Percentiles rank a stretch among this genome's conserved stretches.
Evolutionary conservation across 2,329 filamentous ascomycete species (phyloP).

Genomic region (Zymoseptoria tritici): DNA sequence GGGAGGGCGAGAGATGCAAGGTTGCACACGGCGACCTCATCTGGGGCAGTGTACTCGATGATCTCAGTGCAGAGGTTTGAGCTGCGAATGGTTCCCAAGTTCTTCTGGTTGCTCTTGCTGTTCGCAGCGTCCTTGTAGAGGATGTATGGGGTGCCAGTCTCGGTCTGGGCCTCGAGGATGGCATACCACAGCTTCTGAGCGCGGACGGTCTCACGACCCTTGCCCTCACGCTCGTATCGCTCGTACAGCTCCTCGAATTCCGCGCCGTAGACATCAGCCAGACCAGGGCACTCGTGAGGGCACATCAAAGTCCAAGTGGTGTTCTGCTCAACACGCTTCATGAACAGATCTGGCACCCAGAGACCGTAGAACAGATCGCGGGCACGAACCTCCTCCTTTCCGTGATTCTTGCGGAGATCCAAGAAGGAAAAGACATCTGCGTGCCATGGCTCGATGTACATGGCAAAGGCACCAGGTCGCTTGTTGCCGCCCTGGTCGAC

Average conservation of each 20-base stretch:
- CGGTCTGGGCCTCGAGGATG: constrained; percentile 94
- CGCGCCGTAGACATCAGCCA: constrained; percentile 94
- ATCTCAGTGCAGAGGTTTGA: constrained; percentile 99
- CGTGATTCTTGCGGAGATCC: constrained; percentile 97
- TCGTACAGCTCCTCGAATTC: constrained; percentile 95
- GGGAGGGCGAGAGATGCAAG: constrained; percentile 89
- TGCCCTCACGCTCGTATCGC: constrained; percentile 76
- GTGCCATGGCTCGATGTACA: constrained; percentile 99
- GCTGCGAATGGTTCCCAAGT: constrained; percentile 94
- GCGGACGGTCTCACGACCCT: constrained; percentile 84
- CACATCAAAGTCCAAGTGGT: constrained; percentile 97
- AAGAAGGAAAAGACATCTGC: constrained; percentile 96
- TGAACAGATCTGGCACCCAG: constrained; percentile 98
- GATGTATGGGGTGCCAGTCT: constrained; percentile 99
- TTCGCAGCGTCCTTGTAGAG: constrained; percentile 99
- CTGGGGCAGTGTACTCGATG: constrained; percentile 90
- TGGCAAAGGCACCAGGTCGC: constrained; percentile 94
- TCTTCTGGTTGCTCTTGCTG: constrained; percentile 99
- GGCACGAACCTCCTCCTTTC: constrained; percentile 94
- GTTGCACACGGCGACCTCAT: constrained; percentile 98
- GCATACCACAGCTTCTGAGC: constrained; percentile 99
- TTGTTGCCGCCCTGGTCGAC: constrained; percentile 99
- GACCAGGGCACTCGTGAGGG: constrained; percentile 88
- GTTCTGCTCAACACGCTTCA: constrained; percentile 98
- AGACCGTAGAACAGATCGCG: constrained; percentile 96